Evolutionary conservation across 495 filamentous ascomycete genomes (phyloP).

Genomic region (Haplographium delicatum): DNA sequence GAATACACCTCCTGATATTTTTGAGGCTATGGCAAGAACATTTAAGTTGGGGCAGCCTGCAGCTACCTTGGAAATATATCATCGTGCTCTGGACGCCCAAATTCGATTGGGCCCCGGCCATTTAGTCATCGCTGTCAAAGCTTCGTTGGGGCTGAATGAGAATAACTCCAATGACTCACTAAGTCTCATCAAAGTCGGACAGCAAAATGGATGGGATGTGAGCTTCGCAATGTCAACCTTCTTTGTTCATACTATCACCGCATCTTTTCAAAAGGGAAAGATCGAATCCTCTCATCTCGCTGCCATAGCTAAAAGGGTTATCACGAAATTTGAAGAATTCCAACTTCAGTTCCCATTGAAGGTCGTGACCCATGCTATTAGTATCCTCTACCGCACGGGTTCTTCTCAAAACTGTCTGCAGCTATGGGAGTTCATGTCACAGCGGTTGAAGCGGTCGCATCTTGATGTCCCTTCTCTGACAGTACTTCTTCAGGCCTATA

Average conservation of each 20-base stretch:
- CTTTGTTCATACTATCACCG: slow-evolving; percentile 30
- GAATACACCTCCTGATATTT: neutral
- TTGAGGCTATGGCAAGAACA: slow-evolving; percentile 2
- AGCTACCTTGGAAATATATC: slow-evolving; percentile 9
- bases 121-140: slow-evolving; percentile 36
- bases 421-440: slow-evolving; percentile 30
- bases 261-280: slow-evolving; percentile 20
- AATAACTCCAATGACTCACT: slow-evolving; percentile 22
- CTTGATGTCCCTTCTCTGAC: slow-evolving; percentile 30
- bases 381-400: slow-evolving; percentile 26
- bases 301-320: slow-evolving; percentile 24
- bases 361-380: slow-evolving; percentile 36
- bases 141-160: slow-evolving; percentile 26
- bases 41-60: neutral
- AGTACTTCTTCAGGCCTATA: slow-evolving; percentile 34
- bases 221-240: slow-evolving; percentile 23
- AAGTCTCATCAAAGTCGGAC: slow-evolving; percentile 29
- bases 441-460: slow-evolving; percentile 28
- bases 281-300: slow-evolving; percentile 8
- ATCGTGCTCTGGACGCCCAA: neutral
- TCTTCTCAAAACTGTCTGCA: slow-evolving; percentile 30
- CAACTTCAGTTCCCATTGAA: slow-evolving; percentile 26
- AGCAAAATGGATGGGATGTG: slow-evolving; percentile 32
- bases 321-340: slow-evolving; percentile 26
- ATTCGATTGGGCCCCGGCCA: slow-evolving; percentile 24